Percentiles rank a stretch among this genome's conserved stretches.
These are phyloP conservation scores for Aschersonia sp. DNA, from an alignment of 2,329 filamentous ascomycete species.

Conservation along the genomic window DNA sequence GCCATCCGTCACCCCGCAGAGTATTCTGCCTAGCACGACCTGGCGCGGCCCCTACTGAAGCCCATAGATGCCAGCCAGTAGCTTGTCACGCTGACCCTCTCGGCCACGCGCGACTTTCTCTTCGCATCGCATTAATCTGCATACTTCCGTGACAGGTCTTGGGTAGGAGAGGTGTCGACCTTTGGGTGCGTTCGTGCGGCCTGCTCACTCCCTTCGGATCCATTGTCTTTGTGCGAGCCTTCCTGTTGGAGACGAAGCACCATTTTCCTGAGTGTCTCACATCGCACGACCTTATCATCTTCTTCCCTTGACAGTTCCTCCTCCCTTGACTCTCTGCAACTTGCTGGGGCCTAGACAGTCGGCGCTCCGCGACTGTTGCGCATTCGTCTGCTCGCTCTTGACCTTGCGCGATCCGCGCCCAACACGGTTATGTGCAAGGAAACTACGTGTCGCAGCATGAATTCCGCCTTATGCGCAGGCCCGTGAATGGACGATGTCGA, in stretches of 20 bases:
- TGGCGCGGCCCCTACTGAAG: too few relatives aligned
- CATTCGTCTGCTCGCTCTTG: not conserved
- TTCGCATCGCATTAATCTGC: too few relatives aligned
- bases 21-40: too few relatives aligned
- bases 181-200: too few relatives aligned
- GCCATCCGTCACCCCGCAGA: too few relatives aligned
- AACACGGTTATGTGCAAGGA: slow-evolving; percentile 6
- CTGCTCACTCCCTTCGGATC: too few relatives aligned
- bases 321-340: not conserved
- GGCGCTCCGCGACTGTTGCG: not conserved
- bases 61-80: too few relatives aligned
- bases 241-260: not conserved
- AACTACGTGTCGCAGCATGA: slow-evolving; percentile 8
- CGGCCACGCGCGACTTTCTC: too few relatives aligned
- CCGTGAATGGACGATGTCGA: slow-evolving; percentile 15
- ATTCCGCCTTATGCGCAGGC: slow-evolving; percentile 17
- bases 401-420: not conserved
- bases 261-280: not conserved
- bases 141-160: too few relatives aligned
- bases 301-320: not conserved
- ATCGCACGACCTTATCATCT: not conserved
- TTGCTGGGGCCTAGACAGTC: not conserved
- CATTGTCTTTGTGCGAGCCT: too few relatives aligned
- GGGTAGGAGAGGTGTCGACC: too few relatives aligned
- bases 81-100: too few relatives aligned